A percentile compares a stretch with the other conserved stretches of the same genome.
phyloP scores from a whole-genome alignment of 805 yeast genomes.

The Teunomyces gatunensis region DNA sequence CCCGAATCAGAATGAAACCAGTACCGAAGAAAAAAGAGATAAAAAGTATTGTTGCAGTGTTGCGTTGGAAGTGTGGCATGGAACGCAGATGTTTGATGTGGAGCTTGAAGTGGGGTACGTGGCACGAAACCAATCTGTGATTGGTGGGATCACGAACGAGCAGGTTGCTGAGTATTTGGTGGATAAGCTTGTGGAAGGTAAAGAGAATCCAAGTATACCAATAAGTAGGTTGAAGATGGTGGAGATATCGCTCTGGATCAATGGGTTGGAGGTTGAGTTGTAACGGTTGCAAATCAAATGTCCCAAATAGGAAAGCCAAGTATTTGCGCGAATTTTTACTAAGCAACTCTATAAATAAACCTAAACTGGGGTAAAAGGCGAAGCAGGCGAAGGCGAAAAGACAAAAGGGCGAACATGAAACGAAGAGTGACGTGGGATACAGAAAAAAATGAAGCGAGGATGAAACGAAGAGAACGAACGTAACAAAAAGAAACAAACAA shows the following conservation, averaged over 20 bases:
- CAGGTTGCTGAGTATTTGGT: conserved; percentile 13
- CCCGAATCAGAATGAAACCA: neutral
- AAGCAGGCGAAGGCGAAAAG: no score
- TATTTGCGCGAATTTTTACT: neutral
- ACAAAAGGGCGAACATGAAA: no score
- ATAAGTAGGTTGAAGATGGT: neutral
- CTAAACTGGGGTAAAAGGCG: no score
- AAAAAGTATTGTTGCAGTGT: conserved; percentile 12
- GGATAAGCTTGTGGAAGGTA: conserved; percentile 10
- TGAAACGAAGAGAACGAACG: no score
- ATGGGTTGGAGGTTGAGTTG: neutral
- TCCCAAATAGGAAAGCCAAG: neutral
- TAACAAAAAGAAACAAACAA: no score
- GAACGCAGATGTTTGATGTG: conserved; percentile 6
- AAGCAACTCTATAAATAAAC: neutral
- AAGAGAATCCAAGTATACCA: neutral
- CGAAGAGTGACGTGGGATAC: no score
- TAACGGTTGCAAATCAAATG: neutral
- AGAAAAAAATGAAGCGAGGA: no score
- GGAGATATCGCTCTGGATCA: neutral
- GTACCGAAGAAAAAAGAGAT: neutral
- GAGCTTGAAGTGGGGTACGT: conserved; percentile 8
- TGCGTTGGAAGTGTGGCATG: conserved; percentile 6
- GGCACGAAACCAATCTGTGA: neutral
- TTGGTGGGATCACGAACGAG: conserved; percentile 9